Percentiles rank a stretch among this genome's conserved stretches.
These are phyloP conservation scores for Daldinia decipiens DNA, from an alignment of 495 filamentous ascomycete genomes.

Conservation along the genomic window DNA sequence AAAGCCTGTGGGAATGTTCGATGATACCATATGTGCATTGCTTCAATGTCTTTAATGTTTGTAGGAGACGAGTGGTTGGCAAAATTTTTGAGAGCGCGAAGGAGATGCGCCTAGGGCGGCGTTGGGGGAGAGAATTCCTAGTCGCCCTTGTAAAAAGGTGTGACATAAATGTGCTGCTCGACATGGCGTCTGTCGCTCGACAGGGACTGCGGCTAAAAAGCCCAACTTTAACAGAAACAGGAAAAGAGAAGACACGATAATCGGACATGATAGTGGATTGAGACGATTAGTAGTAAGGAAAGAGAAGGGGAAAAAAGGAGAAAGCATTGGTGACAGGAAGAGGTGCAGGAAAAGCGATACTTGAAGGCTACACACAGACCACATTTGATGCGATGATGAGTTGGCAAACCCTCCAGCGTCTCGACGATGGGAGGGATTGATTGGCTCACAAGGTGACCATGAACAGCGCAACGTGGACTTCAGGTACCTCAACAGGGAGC, in stretches of 20 bases:
- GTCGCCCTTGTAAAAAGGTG: conserved; percentile 26
- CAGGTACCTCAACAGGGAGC: conserved; percentile 46
- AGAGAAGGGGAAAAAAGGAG: conserved; percentile 18
- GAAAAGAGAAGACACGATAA: conserved; percentile 10
- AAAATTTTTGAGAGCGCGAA: conserved; percentile 24
- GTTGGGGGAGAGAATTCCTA: conserved; percentile 19
- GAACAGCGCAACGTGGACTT: conserved; percentile 49
- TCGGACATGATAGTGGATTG: neutral
- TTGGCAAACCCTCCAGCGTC: conserved; percentile 54
- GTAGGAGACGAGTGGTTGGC: conserved; percentile 4
- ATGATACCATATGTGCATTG: conserved; percentile 18
- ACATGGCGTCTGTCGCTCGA: conserved; percentile 32
- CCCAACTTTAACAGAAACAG: conserved; percentile 9
- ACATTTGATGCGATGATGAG: conserved; percentile 59
- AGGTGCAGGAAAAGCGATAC: conserved; percentile 45
- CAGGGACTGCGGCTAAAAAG: conserved; percentile 10
- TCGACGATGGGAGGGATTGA: conserved; percentile 47
- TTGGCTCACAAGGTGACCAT: conserved; percentile 46
- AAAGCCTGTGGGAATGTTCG: conserved; percentile 20
- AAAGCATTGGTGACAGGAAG: conserved; percentile 38
- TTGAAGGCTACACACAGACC: conserved; percentile 58
- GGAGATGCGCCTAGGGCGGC: conserved; percentile 33
- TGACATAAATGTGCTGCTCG: conserved; percentile 22
- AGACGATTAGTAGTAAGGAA: conserved; percentile 21
- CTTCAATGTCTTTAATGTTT: conserved; percentile 20